These are phyloP conservation scores for Cyclostephanos tholiformis DNA, from an alignment of 108 stramenopile species.

Conservation along the genomic window DNA sequence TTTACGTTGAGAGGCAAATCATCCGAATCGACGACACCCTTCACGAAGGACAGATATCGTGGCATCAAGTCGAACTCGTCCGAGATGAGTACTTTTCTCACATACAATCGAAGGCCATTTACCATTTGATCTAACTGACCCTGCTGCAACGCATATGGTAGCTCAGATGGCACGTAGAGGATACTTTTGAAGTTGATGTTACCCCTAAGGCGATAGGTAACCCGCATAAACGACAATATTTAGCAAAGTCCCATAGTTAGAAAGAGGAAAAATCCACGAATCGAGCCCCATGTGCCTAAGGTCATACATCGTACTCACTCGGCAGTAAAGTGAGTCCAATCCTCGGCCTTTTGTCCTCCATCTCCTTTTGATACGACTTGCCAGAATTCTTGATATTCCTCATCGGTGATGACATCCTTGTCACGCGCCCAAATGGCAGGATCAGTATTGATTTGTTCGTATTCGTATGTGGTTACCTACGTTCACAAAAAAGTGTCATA, in stretches of 20 bases:
- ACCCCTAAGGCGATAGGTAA: conserved; percentile 55
- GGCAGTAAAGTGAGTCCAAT: conserved; percentile 98
- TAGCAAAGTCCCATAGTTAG: background rate
- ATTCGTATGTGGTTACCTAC: conserved; percentile 77
- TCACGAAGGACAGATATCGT: conserved; percentile 92
- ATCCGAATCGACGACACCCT: conserved; percentile 98
- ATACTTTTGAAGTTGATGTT: conserved; percentile 99
- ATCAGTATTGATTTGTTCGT: conserved; percentile 93
- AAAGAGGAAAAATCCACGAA: background rate
- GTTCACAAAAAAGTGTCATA: background rate
- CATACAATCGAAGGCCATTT: conserved; percentile 86
- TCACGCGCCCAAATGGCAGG: conserved; percentile 98
- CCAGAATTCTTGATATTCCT: conserved; percentile 98
- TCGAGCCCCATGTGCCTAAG: background rate
- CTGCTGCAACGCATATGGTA: conserved; percentile 53
- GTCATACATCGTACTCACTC: conserved; percentile 57
- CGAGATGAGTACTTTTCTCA: conserved; percentile 97
- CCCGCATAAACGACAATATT: conserved; percentile 4
- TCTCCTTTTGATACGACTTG: conserved; percentile 73
- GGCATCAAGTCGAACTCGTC: conserved; percentile 99
- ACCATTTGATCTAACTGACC: conserved; percentile 55
- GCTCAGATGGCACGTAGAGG: conserved; percentile 89
- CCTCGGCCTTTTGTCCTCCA: conserved; percentile 61
- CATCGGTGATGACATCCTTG: conserved; percentile 95
- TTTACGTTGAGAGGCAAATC: conserved; percentile 99